Evolutionary conservation across 2,329 filamentous ascomycete species (phyloP).

Genomic region (Aspergillus sergii): DNA sequence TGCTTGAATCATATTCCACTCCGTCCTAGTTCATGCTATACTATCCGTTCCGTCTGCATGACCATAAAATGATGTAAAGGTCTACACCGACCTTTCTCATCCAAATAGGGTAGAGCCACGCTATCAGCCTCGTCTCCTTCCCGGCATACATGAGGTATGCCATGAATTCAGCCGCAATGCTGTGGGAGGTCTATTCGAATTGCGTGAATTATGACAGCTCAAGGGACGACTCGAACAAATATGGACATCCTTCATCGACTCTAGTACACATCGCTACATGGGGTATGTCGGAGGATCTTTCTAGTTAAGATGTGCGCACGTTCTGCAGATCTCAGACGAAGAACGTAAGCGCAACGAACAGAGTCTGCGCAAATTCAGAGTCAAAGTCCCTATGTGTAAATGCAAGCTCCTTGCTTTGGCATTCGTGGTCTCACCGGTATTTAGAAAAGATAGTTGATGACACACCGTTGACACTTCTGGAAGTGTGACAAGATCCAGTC

Average conservation of each 20-base stretch:
- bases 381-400: neutral
- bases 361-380: no score
- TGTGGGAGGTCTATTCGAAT: neutral
- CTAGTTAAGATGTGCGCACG: neutral
- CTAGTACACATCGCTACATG: neutral
- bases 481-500: neutral
- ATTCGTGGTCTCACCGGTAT: neutral
- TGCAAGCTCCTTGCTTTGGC: neutral
- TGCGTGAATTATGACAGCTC: neutral
- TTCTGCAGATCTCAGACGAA: neutral
- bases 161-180: neutral
- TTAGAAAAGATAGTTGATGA: neutral
- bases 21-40: no score
- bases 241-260: neutral
- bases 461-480: neutral
- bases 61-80: neutral
- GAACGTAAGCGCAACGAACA: neutral
- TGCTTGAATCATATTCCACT: no score
- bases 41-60: no score
- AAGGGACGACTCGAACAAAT: neutral
- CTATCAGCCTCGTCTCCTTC: neutral
- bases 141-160: neutral
- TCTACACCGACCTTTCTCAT: neutral
- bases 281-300: neutral
- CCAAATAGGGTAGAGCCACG: no score